Base-by-base conservation (phyloP, 495 filamentous ascomycete genomes). In the Aspergillus affinis region DNA sequence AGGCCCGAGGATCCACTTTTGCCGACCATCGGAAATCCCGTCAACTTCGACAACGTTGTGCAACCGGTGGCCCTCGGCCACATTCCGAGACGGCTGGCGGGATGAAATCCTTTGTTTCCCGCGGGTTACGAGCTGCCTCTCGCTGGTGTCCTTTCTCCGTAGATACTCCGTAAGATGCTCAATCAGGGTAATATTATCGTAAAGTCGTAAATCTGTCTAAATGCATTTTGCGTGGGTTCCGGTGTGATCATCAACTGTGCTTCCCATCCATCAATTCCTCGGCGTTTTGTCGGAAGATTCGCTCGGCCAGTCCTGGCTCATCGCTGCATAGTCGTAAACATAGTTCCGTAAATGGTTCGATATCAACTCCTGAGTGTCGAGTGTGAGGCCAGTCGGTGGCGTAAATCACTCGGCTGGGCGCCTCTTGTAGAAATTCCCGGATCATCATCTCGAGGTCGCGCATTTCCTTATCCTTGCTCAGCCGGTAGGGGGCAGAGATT, bases 351-450 rank as follows among this genome's bases (percentile, higher is more conserved):
- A 78, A 82, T 4, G 73, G 75, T 23, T 59, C 68, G 23, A 80
- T 76, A 62, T 83, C 72, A 17, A 80, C 57, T 2, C 72, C 71
- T 5, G 75, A 70, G 55, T 75, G 81, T 21, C 80, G 75, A 13
- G 81, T 83, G 64, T 82, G 79, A 12, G 81, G 81, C 81, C 81
- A 83, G 65, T 83, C 81, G 2, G 76, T 81, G 2, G 78, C 81
- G 60, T 76, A 83, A 10, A 83, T 69, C n/a, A 78, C 67, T 26
- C 72, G 65, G 48, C 72, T 54, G 51, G 71, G 71, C 47, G 71
- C 74, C 23, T 71, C 65, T 20, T 63, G 63, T 13, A 81, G 59
- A 19, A 81, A 72, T 51, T 78, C 72, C 1, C 61, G 65, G 17
- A 69, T 70, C 66, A 79, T 70, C n/a, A 66, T 64, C 58, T 75